phyloP scores from a whole-genome alignment of 805 yeast genomes.

The Teunomyces aglyptinius region DNA sequence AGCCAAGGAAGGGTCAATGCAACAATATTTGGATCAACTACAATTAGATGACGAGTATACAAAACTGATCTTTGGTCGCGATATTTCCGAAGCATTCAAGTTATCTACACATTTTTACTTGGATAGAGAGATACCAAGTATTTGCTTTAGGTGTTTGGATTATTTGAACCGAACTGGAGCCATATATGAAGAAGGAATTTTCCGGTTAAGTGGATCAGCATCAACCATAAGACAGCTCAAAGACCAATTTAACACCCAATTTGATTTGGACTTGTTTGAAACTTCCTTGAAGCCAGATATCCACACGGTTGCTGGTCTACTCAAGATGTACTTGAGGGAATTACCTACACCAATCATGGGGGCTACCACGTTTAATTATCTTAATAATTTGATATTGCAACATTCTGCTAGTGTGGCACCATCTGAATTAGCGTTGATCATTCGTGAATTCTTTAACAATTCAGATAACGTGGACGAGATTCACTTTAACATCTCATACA shows the following conservation, averaged over 20 bases:
- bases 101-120: slow-evolving; percentile 49
- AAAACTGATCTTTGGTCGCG: slow-evolving; percentile 62
- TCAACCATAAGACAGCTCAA: slow-evolving; percentile 68
- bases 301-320: slow-evolving; percentile 81
- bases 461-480: slow-evolving; percentile 46
- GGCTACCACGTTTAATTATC: slow-evolving; percentile 36
- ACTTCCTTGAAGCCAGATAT: slow-evolving; percentile 58
- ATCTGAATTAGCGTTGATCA: slow-evolving; percentile 23
- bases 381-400: slow-evolving; percentile 22
- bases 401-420: slow-evolving; percentile 11
- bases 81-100: slow-evolving; percentile 49
- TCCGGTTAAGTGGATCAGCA: slow-evolving; percentile 87
- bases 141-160: slow-evolving; percentile 72
- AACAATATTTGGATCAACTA: slow-evolving; percentile 33
- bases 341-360: slow-evolving; percentile 71
- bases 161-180: slow-evolving; percentile 67
- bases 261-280: slow-evolving; percentile 65
- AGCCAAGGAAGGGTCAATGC: slow-evolving; percentile 18
- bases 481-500: slow-evolving; percentile 59
- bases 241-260: slow-evolving; percentile 61
- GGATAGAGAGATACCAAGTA: slow-evolving; percentile 62
- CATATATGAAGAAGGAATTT: slow-evolving; percentile 84
- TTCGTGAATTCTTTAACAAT: slow-evolving; percentile 33
- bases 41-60: slow-evolving; percentile 33
- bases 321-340: slow-evolving; percentile 79